Base-by-base conservation (phyloP, 805 yeast species). In the Schwanniomyces pseudopolymorphus region DNA sequence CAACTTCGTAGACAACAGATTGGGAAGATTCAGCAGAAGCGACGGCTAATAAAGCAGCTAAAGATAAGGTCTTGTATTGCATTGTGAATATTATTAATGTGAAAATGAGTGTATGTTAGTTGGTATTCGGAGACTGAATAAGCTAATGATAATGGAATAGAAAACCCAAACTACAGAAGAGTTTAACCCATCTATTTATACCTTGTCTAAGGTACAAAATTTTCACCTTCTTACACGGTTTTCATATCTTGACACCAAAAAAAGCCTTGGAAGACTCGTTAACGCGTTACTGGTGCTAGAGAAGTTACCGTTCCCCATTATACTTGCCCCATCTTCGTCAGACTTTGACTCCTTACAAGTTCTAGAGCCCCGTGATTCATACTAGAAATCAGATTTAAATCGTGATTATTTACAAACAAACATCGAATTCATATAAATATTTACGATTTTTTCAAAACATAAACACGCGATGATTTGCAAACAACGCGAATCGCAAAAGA, bases 1-100 rank as follows among this genome's bases (percentile, higher is more conserved):
- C 57, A 36, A 58, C 47, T 24, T 48, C 54, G 33, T 48, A 49
- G 19, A 49, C 39, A 31, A 61, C 55, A 14, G 54, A 40, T 43
- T 36, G 37, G 48, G 67, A 62, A 39, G 54, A 44, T 44, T 53
- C 57, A 49, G 67, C 64, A 40, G 54, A 44, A 47, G 54, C 57
- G 26, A 58, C 50, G 35, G 61, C 56, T 26, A 60, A 54, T 33
- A 58, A 55, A 43, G 66, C 56, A 47, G 64, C 57, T 43, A 58
- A 43, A 33, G 58, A 42, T 40, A 59, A 59, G 48, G 44, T 50
- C 54, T 46, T 55, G 59, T 35, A 58, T 54, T 58, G 62, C 67
- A 61, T 59, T 50, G 16, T 55, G 28, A 37, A 20, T n/a, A 11
- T 3, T 37, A 11, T 36, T 5, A 20, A 17, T 39, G 45, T 26